These are phyloP conservation scores for Zancudomyces culisetae DNA, from an alignment of 371 early-diverging fungal genomes.

Conservation along the genomic window DNA sequence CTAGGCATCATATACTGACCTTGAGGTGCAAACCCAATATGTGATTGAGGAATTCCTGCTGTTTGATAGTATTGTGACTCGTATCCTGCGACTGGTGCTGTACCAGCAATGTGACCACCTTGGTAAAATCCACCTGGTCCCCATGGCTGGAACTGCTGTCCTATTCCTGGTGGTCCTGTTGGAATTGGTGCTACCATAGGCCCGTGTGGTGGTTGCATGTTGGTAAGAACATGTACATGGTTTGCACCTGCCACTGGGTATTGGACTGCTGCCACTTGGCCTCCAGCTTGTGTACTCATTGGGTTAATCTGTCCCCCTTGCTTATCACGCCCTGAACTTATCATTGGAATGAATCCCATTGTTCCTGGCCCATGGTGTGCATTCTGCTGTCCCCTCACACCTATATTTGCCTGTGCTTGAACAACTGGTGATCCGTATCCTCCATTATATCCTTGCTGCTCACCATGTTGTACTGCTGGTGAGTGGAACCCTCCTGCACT, in stretches of 20 bases:
- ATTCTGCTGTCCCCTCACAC: not conserved
- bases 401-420: not conserved
- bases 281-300: not conserved
- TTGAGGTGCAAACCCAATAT: not conserved
- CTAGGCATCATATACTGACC: not conserved
- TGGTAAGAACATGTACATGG: not conserved
- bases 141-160: not conserved
- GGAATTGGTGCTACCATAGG: not conserved
- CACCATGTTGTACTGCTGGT: not conserved
- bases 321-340: not conserved
- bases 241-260: not conserved
- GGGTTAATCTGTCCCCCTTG: not conserved
- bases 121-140: not conserved
- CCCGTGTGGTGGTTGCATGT: not conserved
- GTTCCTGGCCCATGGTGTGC: not conserved
- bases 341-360: not conserved
- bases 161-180: not conserved
- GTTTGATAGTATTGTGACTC: not conserved
- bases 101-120: not conserved
- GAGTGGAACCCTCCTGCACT: constrained; percentile 3
- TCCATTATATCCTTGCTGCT: not conserved
- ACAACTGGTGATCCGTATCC: not conserved
- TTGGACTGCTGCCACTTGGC: not conserved
- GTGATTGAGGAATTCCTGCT: not conserved
- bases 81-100: no score